A percentile compares a stretch with the other conserved stretches of the same genome.
phyloP scores from a whole-genome alignment of 2,329 filamentous ascomycete genomes.

The Xylaria sp. region DNA sequence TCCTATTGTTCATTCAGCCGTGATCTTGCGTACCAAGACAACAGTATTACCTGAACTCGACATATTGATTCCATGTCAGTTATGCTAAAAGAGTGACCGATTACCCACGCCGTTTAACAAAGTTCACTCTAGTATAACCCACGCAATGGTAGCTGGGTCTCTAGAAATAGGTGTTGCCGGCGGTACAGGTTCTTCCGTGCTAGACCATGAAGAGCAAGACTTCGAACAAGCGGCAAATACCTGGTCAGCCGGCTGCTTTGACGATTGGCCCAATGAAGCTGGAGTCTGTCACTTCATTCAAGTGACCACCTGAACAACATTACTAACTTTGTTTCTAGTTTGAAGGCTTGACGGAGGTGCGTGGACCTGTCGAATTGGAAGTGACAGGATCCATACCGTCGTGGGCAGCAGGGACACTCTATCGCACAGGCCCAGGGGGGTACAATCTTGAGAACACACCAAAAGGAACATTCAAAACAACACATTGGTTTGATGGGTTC shows the following conservation, averaged over 20 bases:
- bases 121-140: background rate
- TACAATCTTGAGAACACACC: constrained; percentile 69
- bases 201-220: constrained; percentile 40
- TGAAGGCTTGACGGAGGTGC: constrained; percentile 73
- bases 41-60: background rate
- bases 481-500: constrained; percentile 87
- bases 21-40: background rate
- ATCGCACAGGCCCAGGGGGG: constrained; percentile 78
- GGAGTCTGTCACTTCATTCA: constrained; percentile 54
- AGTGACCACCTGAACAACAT: background rate
- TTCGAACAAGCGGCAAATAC: constrained; percentile 42
- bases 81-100: background rate
- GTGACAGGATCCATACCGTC: constrained; percentile 75
- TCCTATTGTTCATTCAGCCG: no score
- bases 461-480: constrained; percentile 68
- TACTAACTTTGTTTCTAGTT: constrained; percentile 62
- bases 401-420: constrained; percentile 78
- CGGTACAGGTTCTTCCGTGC: background rate
- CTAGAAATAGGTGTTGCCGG: background rate
- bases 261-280: constrained; percentile 63
- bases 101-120: background rate
- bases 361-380: constrained; percentile 70
- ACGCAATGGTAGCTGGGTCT: constrained; percentile 4
- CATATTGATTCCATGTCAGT: background rate
- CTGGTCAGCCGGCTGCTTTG: constrained; percentile 39